These are phyloP conservation scores for Malus sylvestris DNA, from an alignment of 306 rosid genomes.

Conservation along the genomic window DNA sequence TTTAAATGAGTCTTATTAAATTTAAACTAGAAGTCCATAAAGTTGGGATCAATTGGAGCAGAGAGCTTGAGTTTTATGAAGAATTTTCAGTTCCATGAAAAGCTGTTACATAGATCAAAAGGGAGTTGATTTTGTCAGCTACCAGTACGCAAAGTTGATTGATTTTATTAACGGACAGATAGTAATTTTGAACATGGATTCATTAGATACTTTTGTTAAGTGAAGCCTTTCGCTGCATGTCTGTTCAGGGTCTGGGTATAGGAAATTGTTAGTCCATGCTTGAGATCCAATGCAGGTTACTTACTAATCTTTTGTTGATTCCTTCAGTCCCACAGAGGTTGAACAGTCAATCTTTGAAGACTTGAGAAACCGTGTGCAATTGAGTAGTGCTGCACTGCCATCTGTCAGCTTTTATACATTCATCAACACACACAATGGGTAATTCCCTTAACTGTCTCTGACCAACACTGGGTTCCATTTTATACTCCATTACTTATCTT, in stretches of 20 bases:
- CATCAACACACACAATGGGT: conserved; percentile 84
- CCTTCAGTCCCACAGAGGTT: conserved; percentile 72
- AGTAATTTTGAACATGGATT: not conserved
- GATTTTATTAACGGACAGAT: not conserved
- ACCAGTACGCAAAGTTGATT: not conserved
- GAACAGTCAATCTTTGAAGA: conserved; percentile 95
- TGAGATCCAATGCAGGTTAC: conserved; percentile 1
- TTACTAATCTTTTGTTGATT: conserved; percentile 23
- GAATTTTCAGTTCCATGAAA: not conserved
- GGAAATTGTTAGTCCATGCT: not conserved
- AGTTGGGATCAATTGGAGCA: not conserved
- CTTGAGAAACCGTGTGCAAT: conserved; percentile 92
- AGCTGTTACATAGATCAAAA: not conserved
- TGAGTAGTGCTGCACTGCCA: conserved; percentile 80
- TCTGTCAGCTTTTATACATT: conserved; percentile 91
- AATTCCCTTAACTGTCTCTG: conserved; percentile 18
- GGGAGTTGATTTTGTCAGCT: not conserved
- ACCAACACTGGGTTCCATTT: conserved; percentile 10
- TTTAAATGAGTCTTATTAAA: not conserved
- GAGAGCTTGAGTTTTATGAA: not conserved
- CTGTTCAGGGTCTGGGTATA: not conserved
- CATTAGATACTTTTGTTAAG: not conserved
- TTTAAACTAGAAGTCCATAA: not conserved
- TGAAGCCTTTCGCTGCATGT: not conserved
- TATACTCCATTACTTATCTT: conserved; percentile 12